Evolutionary conservation across 192 early-diverging fungal genomes (phyloP).

Genomic region (Powellomyces hirtus): DNA sequence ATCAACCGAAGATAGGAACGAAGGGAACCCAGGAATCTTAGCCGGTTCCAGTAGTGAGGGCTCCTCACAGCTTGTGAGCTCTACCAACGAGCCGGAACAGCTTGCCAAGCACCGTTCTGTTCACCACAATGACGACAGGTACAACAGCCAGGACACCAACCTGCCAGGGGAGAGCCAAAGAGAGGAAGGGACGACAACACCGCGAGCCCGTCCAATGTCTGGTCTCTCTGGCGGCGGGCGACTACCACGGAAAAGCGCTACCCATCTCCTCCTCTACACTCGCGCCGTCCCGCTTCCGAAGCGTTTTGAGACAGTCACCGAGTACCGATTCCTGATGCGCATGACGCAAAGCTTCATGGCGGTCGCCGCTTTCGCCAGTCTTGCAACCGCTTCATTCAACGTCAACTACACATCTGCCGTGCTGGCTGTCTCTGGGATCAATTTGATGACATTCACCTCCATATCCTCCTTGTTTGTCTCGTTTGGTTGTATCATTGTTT

Average conservation of each 20-base stretch:
- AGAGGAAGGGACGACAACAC: too few species aligned
- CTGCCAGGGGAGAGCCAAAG: too few species aligned
- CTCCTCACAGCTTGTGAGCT: too few species aligned
- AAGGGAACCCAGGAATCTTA: too few species aligned
- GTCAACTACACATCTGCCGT: slow-evolving; percentile 45
- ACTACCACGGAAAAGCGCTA: slow-evolving; percentile 19
- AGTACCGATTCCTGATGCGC: slow-evolving; percentile 27
- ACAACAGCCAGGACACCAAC: too few species aligned
- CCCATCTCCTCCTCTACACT: slow-evolving; percentile 28
- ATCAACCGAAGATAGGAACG: too few species aligned
- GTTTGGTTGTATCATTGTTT: slow-evolving; percentile 46
- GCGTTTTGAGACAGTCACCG: slow-evolving; percentile 24
- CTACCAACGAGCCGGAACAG: too few species aligned
- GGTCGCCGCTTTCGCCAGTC: slow-evolving; percentile 35
- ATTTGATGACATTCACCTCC: slow-evolving; percentile 42
- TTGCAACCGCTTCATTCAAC: slow-evolving; percentile 41
- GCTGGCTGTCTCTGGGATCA: slow-evolving; percentile 42
- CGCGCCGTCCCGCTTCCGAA: slow-evolving; percentile 28
- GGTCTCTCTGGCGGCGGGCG: too few species aligned
- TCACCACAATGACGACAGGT: too few species aligned
- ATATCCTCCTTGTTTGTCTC: slow-evolving; percentile 48
- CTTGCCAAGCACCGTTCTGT: too few species aligned
- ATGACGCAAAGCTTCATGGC: slow-evolving; percentile 30
- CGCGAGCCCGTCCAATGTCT: too few species aligned
- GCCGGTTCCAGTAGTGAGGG: too few species aligned